Percentiles rank a stretch among this genome's conserved stretches.
Evolutionary conservation across 2,329 filamentous ascomycete species (phyloP).

Genomic region (Chalara sp.): DNA sequence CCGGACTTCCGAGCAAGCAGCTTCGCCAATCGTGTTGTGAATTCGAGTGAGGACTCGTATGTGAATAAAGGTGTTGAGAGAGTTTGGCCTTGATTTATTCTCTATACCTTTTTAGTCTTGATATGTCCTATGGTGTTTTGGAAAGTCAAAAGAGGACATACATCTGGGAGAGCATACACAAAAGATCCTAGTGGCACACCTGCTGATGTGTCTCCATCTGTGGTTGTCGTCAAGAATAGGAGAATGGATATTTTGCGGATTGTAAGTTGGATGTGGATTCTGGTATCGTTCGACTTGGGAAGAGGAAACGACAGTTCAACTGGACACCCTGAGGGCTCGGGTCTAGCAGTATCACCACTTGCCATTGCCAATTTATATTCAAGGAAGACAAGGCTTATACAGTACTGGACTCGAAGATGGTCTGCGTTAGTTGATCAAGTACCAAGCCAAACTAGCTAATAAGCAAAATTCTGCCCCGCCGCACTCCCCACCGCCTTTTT

Average conservation of each 20-base stretch:
- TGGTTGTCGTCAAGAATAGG: conserved; percentile 54
- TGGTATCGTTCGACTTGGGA: conserved; percentile 52
- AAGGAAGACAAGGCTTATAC: too few relatives aligned
- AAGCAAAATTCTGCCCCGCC: too few relatives aligned
- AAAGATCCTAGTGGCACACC: conserved; percentile 71
- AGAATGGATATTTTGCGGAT: conserved; percentile 50
- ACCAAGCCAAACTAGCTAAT: too few relatives aligned
- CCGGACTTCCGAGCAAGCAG: conserved; percentile 67
- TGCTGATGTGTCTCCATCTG: conserved; percentile 42
- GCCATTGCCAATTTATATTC: conserved; percentile 8
- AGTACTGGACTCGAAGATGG: too few relatives aligned
- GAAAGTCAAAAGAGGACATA: conserved; percentile 34
- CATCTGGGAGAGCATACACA: conserved; percentile 89
- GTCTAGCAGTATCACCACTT: background rate
- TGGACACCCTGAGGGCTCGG: too few relatives aligned
- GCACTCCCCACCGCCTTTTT: too few relatives aligned
- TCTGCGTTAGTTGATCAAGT: too few relatives aligned
- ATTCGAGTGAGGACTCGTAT: conserved; percentile 72
- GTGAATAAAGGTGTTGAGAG: conserved; percentile 75
- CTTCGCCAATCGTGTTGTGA: conserved; percentile 78
- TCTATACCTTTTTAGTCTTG: conserved; percentile 11
- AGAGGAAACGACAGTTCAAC: conserved; percentile 51
- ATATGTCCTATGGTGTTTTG: background rate
- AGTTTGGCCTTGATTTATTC: conserved; percentile 45
- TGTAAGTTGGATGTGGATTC: conserved; percentile 53